phyloP scores from a whole-genome alignment of 345 rosid species.

The Bruguiera gymnorhiza region DNA sequence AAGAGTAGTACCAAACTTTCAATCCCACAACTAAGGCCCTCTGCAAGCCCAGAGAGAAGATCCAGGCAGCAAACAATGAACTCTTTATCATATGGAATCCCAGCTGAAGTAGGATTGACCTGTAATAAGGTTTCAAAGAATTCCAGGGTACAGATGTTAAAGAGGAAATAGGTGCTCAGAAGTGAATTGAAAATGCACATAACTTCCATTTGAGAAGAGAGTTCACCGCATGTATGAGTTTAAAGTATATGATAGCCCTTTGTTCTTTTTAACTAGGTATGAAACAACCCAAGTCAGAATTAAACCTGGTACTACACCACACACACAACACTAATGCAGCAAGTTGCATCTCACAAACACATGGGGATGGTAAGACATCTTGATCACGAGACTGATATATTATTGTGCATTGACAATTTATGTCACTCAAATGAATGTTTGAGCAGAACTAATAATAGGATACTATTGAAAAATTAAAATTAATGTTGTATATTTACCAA shows the following conservation, averaged over 20 bases:
- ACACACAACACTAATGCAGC: background rate
- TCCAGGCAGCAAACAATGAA: slow-evolving; percentile 90
- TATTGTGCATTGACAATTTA: too few relatives aligned
- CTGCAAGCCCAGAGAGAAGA: slow-evolving; percentile 91
- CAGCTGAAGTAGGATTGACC: slow-evolving; percentile 77
- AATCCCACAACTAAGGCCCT: slow-evolving; percentile 87
- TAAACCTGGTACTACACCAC: background rate
- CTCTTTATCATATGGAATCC: slow-evolving; percentile 80
- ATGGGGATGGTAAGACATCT: background rate
- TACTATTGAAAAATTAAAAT: background rate
- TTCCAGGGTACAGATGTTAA: background rate
- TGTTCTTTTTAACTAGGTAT: too few relatives aligned
- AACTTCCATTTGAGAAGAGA: background rate
- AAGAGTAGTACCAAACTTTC: slow-evolving; percentile 78
- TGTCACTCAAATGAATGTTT: too few relatives aligned
- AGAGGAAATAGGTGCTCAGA: background rate
- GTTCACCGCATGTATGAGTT: too few relatives aligned
- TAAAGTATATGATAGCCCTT: too few relatives aligned
- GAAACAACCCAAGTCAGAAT: background rate
- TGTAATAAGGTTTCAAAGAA: slow-evolving; percentile 29
- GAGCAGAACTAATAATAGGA: background rate
- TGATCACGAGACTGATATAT: background rate
- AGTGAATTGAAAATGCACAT: background rate
- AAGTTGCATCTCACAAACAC: background rate
- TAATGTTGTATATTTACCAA: background rate